phyloP scores from a whole-genome alignment of 805 yeast species.

The Candida odintsovae region DNA sequence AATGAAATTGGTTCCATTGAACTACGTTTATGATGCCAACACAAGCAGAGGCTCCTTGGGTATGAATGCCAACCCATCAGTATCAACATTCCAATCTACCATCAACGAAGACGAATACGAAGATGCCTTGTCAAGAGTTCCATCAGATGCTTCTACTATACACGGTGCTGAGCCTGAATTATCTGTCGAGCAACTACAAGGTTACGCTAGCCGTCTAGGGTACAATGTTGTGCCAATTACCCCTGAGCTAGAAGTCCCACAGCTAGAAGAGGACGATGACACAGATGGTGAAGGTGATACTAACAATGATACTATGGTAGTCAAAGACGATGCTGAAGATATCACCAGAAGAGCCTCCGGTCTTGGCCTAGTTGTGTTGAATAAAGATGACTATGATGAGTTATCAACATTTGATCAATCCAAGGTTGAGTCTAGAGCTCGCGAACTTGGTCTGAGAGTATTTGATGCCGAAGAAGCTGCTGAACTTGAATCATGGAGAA shows the following conservation, averaged over 20 bases:
- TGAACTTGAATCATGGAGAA: slow-evolving; percentile 1
- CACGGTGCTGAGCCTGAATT: slow-evolving; percentile 10
- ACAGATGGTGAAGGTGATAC: slow-evolving; percentile 13
- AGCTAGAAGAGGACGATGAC: slow-evolving; percentile 4
- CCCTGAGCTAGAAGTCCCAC: background rate
- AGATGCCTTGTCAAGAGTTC: slow-evolving; percentile 25
- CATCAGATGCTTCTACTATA: slow-evolving; percentile 21
- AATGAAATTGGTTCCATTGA: slow-evolving; percentile 28
- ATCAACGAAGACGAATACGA: slow-evolving; percentile 25
- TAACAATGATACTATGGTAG: slow-evolving; percentile 10
- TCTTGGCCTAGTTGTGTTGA: slow-evolving; percentile 24
- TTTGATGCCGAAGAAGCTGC: slow-evolving; percentile 17
- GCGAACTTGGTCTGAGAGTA: slow-evolving; percentile 17
- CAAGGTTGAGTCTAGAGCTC: slow-evolving; percentile 8
- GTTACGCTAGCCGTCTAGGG: slow-evolving; percentile 16
- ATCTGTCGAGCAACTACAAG: slow-evolving; percentile 15
- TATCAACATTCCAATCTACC: slow-evolving; percentile 19
- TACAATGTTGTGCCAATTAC: slow-evolving; percentile 9
- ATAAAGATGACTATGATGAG: slow-evolving; percentile 16
- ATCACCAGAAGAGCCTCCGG: slow-evolving; percentile 10
- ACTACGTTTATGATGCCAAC: background rate
- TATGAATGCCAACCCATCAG: slow-evolving; percentile 14
- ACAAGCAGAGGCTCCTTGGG: slow-evolving; percentile 6
- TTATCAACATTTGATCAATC: slow-evolving; percentile 4
- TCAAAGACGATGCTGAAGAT: slow-evolving; percentile 4